Conservation (phyloP, 2,329 filamentous ascomycete species). For the Phoma sp. region DNA sequence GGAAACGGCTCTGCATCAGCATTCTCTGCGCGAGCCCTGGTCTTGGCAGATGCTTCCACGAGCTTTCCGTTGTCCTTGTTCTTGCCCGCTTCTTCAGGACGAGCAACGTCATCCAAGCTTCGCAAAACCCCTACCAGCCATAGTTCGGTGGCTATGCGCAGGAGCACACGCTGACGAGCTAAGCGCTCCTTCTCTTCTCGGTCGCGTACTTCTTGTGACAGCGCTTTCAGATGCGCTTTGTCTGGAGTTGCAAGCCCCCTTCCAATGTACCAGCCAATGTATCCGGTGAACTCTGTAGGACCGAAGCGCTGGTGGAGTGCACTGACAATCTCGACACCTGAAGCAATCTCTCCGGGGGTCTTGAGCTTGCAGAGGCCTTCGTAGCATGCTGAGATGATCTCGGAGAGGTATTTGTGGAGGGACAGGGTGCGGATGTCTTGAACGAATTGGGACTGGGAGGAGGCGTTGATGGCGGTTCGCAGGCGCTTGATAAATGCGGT, state of each 20-base stretch:
- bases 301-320: slow-evolving; percentile 96
- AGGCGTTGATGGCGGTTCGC: slow-evolving; percentile 82
- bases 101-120: slow-evolving; percentile 74
- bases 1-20: slow-evolving; percentile 89
- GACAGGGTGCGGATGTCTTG: slow-evolving; percentile 90
- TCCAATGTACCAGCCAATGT: slow-evolving; percentile 89
- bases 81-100: slow-evolving; percentile 69
- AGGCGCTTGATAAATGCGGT: slow-evolving; percentile 97
- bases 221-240: slow-evolving; percentile 78
- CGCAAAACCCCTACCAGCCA: slow-evolving; percentile 91
- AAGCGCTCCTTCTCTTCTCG: slow-evolving; percentile 95
- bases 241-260: slow-evolving; percentile 91
- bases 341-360: slow-evolving; percentile 86
- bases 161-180: slow-evolving; percentile 79
- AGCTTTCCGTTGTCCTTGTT: slow-evolving; percentile 63
- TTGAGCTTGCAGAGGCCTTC: slow-evolving; percentile 93
- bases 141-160: slow-evolving; percentile 91
- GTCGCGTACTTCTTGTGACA: slow-evolving; percentile 83
- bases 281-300: slow-evolving; percentile 85
- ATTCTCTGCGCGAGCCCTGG: slow-evolving; percentile 64
- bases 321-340: slow-evolving; percentile 90
- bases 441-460: slow-evolving; percentile 82
- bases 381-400: slow-evolving; percentile 94
- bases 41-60: slow-evolving; percentile 66
- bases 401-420: slow-evolving; percentile 94